Evolutionary conservation across 352 stramenopile species (phyloP).

Genomic region (Bremia lactucae): DNA sequence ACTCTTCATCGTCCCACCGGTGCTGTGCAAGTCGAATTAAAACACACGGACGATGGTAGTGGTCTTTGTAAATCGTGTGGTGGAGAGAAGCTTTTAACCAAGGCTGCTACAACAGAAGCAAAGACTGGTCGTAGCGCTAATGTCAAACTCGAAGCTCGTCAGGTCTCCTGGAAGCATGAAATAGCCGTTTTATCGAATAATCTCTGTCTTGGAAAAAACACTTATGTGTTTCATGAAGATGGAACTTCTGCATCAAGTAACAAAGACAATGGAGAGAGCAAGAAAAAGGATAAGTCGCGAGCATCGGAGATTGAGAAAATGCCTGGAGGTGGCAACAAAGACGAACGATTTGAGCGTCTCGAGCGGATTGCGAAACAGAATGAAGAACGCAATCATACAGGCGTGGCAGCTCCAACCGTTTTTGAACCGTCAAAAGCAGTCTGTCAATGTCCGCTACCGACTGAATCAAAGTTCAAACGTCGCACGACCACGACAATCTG

Average conservation of each 20-base stretch:
- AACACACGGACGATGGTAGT: slow-evolving; percentile 22
- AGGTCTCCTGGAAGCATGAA: slow-evolving; percentile 55
- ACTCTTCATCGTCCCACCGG: slow-evolving; percentile 31
- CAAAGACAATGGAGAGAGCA: slow-evolving; percentile 22
- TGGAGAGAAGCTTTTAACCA: slow-evolving; percentile 35
- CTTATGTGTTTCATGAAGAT: slow-evolving; percentile 69
- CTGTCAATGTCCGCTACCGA: slow-evolving; percentile 19
- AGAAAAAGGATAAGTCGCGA: slow-evolving; percentile 42
- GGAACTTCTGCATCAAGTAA: slow-evolving; percentile 1
- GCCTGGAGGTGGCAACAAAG: slow-evolving; percentile 46
- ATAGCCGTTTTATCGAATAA: slow-evolving; percentile 53
- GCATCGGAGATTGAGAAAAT: slow-evolving; percentile 56
- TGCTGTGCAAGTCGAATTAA: slow-evolving; percentile 53
- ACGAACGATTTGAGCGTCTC: slow-evolving; percentile 58
- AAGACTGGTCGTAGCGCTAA: slow-evolving; percentile 10
- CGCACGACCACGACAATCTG: slow-evolving; percentile 38
- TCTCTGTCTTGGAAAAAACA: slow-evolving; percentile 54
- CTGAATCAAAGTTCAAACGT: slow-evolving; percentile 26
- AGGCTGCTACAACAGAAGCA: slow-evolving; percentile 12
- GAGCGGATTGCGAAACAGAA: slow-evolving; percentile 52
- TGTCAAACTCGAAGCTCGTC: slow-evolving; percentile 32
- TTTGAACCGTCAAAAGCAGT: slow-evolving; percentile 17
- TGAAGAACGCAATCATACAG: slow-evolving; percentile 57
- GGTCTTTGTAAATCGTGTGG: slow-evolving; percentile 43
- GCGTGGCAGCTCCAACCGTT: slow-evolving; percentile 8